Base-by-base conservation (phyloP, 176 grass and related monocot species). In the Lolium multiflorum region DNA sequence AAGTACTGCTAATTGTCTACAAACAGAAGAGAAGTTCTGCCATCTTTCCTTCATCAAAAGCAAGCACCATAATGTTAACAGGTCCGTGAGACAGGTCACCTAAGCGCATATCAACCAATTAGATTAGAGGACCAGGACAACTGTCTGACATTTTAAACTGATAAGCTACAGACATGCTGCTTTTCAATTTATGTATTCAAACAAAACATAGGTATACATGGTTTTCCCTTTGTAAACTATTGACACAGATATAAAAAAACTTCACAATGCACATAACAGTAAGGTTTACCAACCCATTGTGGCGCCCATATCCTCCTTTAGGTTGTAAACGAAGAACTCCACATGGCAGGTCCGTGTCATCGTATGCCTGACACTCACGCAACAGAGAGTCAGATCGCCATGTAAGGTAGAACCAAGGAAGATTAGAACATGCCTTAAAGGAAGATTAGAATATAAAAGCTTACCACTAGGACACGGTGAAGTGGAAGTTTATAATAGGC, bases 401-500 rank as follows among this genome's bases (percentile, higher is more conserved):
- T 46, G 20, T 71, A 54, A 50, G 9, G 28, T 77, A 76, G 39
- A 6, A 1, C 50, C 15, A 44, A 7, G 12, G 35, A 83, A 83
- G 31, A 74, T 87, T 13, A 41, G 72, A 57, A 46, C 85, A 57
- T 11, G 31, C 2, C 3, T 35, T 35, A 35, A 35, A 35, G 8
- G 35, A 83, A 83, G 31, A 74, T 87, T 16, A 41, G 72, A 57
- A 46, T 83, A 57, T 11, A 73, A 86, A 88, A 11, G 11, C 11
- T 22, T 94, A 98, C 96, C 93, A 94, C 93, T 60, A 98, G 52
- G 57, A 98, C 86, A 35, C 90, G 91, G 76, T 94, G 90, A 69
- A 98, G 91, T 44, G 93, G 96, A 35, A 98, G 74, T 66, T 98
- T 95, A 88, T 95, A 98, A 81, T 98, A 98, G 71, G 96, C 91